Conservation (phyloP, 495 filamentous ascomycete genomes). For the Penicillium turbatum region DNA sequence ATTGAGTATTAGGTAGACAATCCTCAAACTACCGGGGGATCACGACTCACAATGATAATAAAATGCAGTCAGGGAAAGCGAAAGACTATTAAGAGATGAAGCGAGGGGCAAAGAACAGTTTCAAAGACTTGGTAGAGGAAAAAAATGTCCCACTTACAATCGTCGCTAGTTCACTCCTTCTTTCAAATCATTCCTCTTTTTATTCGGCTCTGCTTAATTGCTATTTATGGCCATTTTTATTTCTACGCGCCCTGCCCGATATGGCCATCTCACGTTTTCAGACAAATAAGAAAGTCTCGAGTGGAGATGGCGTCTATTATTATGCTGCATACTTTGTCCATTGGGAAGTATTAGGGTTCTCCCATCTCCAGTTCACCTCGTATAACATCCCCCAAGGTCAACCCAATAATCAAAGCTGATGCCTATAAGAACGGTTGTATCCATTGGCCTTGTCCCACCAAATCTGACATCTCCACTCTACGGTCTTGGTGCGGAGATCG, state of each 20-base stretch:
- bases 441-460: background rate
- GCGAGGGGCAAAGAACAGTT: constrained; percentile 12
- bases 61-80: background rate
- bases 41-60: background rate
- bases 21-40: background rate
- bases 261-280: no score
- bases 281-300: background rate
- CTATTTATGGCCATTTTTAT: background rate
- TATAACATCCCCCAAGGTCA: background rate
- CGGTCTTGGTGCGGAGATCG: background rate
- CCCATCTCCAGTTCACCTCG: background rate
- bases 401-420: background rate
- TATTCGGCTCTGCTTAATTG: background rate
- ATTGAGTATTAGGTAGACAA: background rate
- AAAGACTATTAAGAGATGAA: constrained; percentile 2
- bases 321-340: no score
- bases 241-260: background rate
- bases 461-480: constrained; percentile 1
- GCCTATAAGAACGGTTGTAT: background rate
- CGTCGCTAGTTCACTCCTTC: background rate
- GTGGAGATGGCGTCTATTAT: background rate
- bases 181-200: background rate
- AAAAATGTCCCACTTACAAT: background rate
- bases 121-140: background rate
- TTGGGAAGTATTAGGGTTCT: background rate